phyloP scores from a whole-genome alignment of 192 early-diverging fungal genomes.

The Coemansia sp. region DNA sequence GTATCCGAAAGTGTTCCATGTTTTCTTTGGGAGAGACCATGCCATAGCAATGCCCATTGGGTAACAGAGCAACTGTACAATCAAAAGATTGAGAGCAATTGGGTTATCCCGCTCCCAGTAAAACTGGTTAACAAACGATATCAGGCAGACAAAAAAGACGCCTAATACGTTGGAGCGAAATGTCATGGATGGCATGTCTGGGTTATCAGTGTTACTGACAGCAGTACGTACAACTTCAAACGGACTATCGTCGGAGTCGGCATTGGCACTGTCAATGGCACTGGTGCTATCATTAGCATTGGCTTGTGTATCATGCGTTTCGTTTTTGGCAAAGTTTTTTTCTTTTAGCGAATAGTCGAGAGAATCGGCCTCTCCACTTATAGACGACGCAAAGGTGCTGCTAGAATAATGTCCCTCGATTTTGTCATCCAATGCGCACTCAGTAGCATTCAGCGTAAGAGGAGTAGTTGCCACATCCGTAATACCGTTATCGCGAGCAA shows the following conservation, averaged over 20 bases:
- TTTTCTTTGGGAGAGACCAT: slow-evolving; percentile 59
- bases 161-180: slow-evolving; percentile 74
- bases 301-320: not conserved
- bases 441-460: slow-evolving; percentile 4
- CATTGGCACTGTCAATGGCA: too few relatives aligned
- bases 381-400: slow-evolving; percentile 27
- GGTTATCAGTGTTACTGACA: slow-evolving; percentile 68
- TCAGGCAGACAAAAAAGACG: slow-evolving; percentile 63
- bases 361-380: slow-evolving; percentile 13
- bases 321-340: slow-evolving; percentile 5
- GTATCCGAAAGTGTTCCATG: slow-evolving; percentile 58
- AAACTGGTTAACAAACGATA: slow-evolving; percentile 77
- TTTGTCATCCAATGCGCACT: slow-evolving; percentile 3
- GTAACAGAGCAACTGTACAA: slow-evolving; percentile 77
- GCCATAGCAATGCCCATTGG: slow-evolving; percentile 73
- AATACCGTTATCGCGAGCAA: not conserved
- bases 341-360: slow-evolving; percentile 4
- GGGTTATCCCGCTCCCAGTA: slow-evolving; percentile 87
- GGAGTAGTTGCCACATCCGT: slow-evolving; percentile 2
- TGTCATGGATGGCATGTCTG: slow-evolving; percentile 67
- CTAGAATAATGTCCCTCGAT: slow-evolving; percentile 13
- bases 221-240: slow-evolving; percentile 72
- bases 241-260: slow-evolving; percentile 51
- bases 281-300: not conserved
- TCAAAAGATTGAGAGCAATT: slow-evolving; percentile 66